Evolutionary conservation across 2,329 filamentous ascomycete species (phyloP), one percentile per base, ranked within the genome.

Genomic region (Podosphaera aphanis): DNA sequence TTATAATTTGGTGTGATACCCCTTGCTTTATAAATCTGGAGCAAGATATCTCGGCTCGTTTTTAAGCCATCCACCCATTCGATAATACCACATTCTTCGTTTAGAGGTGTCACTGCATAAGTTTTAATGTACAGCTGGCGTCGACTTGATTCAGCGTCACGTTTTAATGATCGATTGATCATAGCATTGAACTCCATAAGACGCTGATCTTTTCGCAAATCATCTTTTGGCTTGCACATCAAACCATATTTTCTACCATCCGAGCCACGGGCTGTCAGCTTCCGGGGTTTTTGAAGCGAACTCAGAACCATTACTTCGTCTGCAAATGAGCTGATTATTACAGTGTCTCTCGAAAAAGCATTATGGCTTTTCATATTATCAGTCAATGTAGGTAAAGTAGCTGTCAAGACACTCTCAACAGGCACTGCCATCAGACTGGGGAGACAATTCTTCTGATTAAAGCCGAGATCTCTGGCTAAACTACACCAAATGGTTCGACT

Each of bases 121-220:
- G 90, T 98, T 57, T 86, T 85, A 62, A 99, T 93, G 60, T 93
- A 93, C 46, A 98, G 70, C 52, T 90, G 82, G 15, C 90, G 75
- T 59, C 83, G 81, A 61, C 83, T 92, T 15, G 85, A 83, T 58
- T 94, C 86, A 2, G 86, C 78, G 56, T 95, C 86, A 50, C 82
- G 77, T 59, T 94, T 93, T 47, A 99, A 64, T 2, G 88, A 84
- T 48, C 90, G 74, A 60, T 98, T 98, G 66, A 98, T 95, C 74
- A 95, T 90, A 40, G 80, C 77, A 60, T 95, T 98, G 67, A 98
- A 98, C 59, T 98, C 92, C 86, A 98, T 98, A 18, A 98, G 75
- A 44, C 90, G 83, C 61, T 95, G 88, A 56, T 99, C 92, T 53
- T 93, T 98, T 44, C 90, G 80, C 20, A 99, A 71, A 60, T 99